Base-by-base conservation (phyloP, 2,329 filamentous ascomycete genomes). In the Dendrostoma leiphaemia region DNA sequence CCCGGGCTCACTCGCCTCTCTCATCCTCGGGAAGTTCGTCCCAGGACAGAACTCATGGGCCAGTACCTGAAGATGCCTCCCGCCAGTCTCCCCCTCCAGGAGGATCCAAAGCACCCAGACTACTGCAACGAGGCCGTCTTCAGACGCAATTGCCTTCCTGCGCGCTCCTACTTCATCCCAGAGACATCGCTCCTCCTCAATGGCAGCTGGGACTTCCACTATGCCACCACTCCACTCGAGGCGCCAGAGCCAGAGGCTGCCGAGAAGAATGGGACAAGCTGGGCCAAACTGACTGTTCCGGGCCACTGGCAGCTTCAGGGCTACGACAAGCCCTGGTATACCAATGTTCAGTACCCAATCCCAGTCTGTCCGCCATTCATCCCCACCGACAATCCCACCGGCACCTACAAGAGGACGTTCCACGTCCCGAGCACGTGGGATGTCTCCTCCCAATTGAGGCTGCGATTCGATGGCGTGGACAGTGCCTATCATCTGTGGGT, bases 401-500 rank as follows among this genome's bases (percentile, higher is more conserved):
- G 86, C 6, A 81, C 78, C 0, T 89, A 89, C 63, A 71, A 78
- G 13, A 78, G 78, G 9, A 70, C 66, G 3, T 86, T 88, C 60
- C 61, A 69, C 2, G 71, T 86, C 3, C 83, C 83, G 0, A 52
- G 67, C 2, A 65, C 70, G 7, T 81, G 78, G 72, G 69, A 71
- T 24, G 63, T 63, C 9, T 64, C 69, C 52, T 64, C 60, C 5
- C 82, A 86, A 58, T 68, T 89, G 17, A 75, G 85, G 15, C 69
- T 90, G 21, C 74, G 86, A 10, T 90, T 89, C 57, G 86, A 90
- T 51, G 87, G 87, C 1, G 86, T 90, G 0, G 86, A 90, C 61
- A 85, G 83, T 61, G 83, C 86, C 0, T 90, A 86, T 61, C 85
- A 89, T 65, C 69, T 89, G 10, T 89, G 80, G 77, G 70, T 90